Conservation (phyloP, 495 filamentous ascomycete species). For the Geoglossum glabrum region DNA sequence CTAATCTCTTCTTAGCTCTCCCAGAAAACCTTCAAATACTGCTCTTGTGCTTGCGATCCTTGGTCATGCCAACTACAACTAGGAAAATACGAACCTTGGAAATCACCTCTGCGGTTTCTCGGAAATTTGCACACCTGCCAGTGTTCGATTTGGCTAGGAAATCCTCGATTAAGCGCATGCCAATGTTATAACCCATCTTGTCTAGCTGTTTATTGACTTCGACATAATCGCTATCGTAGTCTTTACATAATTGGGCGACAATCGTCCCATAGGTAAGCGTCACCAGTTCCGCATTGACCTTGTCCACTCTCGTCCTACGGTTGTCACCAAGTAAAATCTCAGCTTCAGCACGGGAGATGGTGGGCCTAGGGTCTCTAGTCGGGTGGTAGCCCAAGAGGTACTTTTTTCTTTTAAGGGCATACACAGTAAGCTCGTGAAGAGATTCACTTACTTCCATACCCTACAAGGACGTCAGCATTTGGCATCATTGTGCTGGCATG, state of each 20-base stretch:
- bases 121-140: constrained; percentile 76
- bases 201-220: constrained; percentile 95
- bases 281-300: constrained; percentile 81
- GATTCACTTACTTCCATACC: constrained; percentile 79
- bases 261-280: constrained; percentile 96
- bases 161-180: constrained; percentile 87
- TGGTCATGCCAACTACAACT: neutral
- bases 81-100: constrained; percentile 42
- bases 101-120: constrained; percentile 91
- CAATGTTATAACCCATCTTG: constrained; percentile 98
- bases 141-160: constrained; percentile 88
- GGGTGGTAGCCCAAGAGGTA: neutral
- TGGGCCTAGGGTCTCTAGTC: neutral
- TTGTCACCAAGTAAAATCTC: neutral
- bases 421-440: neutral
- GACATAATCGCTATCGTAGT: constrained; percentile 78
- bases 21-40: neutral
- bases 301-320: constrained; percentile 27
- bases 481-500: neutral
- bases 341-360: neutral
- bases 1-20: constrained; percentile 14
- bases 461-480: constrained; percentile 23
- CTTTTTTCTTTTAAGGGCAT: neutral
- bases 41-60: neutral
- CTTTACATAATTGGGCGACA: constrained; percentile 86